Evolutionary conservation across 1,139 yeast genomes (phyloP).

Genomic region (Candida sanyaensis): DNA sequence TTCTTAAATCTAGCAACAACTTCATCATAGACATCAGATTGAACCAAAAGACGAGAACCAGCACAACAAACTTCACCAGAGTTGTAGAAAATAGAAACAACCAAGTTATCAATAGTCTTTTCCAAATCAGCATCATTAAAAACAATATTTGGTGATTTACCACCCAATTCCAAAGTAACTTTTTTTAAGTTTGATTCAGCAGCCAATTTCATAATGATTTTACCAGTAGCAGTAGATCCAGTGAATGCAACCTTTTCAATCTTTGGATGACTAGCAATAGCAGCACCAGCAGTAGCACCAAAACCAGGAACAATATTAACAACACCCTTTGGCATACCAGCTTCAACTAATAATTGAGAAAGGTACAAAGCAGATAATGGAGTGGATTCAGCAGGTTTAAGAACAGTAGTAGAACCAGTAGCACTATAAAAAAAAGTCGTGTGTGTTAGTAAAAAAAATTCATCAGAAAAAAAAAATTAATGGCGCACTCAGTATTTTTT

Average conservation of each 20-base stretch:
- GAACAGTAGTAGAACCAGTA: conserved; percentile 76
- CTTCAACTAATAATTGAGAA: conserved; percentile 61
- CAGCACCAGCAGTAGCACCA: conserved; percentile 78
- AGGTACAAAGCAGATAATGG: conserved; percentile 76
- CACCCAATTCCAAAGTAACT: conserved; percentile 84
- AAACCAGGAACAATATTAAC: conserved; percentile 74
- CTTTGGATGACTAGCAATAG: conserved; percentile 65
- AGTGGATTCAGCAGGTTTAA: conserved; percentile 83
- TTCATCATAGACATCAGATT: conserved; percentile 72
- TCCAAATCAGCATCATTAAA: conserved; percentile 73
- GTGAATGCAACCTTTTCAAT: conserved; percentile 83
- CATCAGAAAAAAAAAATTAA: background rate
- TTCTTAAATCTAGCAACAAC: conserved; percentile 60
- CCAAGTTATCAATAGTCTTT: conserved; percentile 59
- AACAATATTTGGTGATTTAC: conserved; percentile 81
- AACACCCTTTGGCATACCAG: conserved; percentile 82
- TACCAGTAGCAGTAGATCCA: conserved; percentile 84
- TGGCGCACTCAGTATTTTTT: too few relatives aligned
- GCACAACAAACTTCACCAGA: conserved; percentile 91
- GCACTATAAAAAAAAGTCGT: conserved; percentile 31
- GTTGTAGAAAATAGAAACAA: conserved; percentile 64
- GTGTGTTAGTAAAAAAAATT: conserved; percentile 3
- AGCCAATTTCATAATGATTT: conserved; percentile 71
- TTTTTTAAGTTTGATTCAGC: conserved; percentile 70
- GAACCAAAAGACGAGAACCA: conserved; percentile 79